A percentile compares a stretch with the other conserved stretches of the same genome.
These are phyloP conservation scores for Dothidotthia symphoricarpi DNA, from an alignment of 2,329 filamentous ascomycete species.

Conservation along the genomic window DNA sequence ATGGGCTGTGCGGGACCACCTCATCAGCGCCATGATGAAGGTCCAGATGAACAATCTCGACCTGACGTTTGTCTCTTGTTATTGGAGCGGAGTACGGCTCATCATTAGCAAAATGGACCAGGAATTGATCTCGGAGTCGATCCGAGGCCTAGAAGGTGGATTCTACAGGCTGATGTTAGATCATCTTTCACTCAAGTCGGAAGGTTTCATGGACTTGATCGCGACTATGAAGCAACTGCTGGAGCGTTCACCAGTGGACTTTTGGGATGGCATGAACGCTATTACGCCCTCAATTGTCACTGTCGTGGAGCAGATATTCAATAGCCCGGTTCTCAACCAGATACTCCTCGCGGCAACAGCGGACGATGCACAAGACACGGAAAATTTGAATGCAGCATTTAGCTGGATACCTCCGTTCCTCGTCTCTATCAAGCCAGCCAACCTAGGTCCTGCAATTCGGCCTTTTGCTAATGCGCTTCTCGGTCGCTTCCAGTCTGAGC, in stretches of 20 bases:
- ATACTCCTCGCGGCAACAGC: conserved; percentile 53
- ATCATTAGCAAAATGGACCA: conserved; percentile 74
- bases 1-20: conserved; percentile 75
- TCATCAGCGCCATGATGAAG: conserved; percentile 64
- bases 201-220: conserved; percentile 66
- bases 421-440: conserved; percentile 70
- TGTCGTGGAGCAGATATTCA: conserved; percentile 81
- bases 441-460: conserved; percentile 76
- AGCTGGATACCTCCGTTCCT: conserved; percentile 79
- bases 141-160: conserved; percentile 76
- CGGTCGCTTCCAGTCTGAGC: conserved; percentile 58
- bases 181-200: conserved; percentile 56
- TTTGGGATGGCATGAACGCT: conserved; percentile 84
- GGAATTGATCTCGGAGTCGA: conserved; percentile 70
- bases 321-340: conserved; percentile 64
- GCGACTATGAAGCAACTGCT: conserved; percentile 69
- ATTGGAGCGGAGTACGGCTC: conserved; percentile 75
- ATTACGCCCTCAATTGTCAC: conserved; percentile 76
- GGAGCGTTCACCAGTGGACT: conserved; percentile 71
- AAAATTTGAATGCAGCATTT: conserved; percentile 63
- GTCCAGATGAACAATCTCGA: conserved; percentile 58
- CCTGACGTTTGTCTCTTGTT: conserved; percentile 60
- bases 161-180: conserved; percentile 60
- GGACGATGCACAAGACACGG: conserved; percentile 53
- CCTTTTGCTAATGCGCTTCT: conserved; percentile 76